Base-by-base conservation (phyloP, 768 basidiomycete species). In the Cystobasidium onofrii region DNA sequence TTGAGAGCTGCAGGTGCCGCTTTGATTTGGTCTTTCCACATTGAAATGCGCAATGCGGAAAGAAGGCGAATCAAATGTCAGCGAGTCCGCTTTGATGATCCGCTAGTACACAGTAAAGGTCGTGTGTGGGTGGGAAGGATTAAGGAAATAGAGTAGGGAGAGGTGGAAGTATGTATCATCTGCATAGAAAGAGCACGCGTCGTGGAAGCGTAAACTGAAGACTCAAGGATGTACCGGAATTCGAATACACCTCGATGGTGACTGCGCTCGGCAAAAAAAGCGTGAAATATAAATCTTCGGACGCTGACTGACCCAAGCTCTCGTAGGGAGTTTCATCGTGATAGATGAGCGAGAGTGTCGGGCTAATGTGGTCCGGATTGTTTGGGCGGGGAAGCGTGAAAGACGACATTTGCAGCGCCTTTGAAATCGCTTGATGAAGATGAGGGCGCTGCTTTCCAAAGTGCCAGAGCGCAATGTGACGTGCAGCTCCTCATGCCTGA, bases 1-100 rank as follows among this genome's bases (percentile, higher is more conserved):
- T 90, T 89, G 80, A 86, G 86, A 12, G 79, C 86, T 73, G 85
- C 83, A 27, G 85, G 86, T 67, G 91, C 90, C 73, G 86, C 83
- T 81, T 92, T 92, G 81, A 99, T 91, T 80, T 99, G 96, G 78
- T 93, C 96, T 97, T 78, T 39, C 63, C 23, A 33, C 50, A 31
- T 17, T n/a, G n/a, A n/a, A n/a, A n/a, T n/a, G n/a, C n/a, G 10
- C 2, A 60, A 27, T 4, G 57, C 13, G 25, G 33, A 29, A 60
- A 15, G 27, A 6, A 17, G 27, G 57, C 33, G 17, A 67, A 12
- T n/a, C 17, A 23, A 17, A 6, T 25, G 65, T 67, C 65, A 67
- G 65, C 50, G 10, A 52, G 18, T 64, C 27, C 63, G 36, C 60
- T 3, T 15, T 13, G 4, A 39, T 9, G 3, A 39, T 29, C 6